phyloP scores from a whole-genome alignment of 2,329 filamentous ascomycete genomes.

The Cladosporium colombiae region DNA sequence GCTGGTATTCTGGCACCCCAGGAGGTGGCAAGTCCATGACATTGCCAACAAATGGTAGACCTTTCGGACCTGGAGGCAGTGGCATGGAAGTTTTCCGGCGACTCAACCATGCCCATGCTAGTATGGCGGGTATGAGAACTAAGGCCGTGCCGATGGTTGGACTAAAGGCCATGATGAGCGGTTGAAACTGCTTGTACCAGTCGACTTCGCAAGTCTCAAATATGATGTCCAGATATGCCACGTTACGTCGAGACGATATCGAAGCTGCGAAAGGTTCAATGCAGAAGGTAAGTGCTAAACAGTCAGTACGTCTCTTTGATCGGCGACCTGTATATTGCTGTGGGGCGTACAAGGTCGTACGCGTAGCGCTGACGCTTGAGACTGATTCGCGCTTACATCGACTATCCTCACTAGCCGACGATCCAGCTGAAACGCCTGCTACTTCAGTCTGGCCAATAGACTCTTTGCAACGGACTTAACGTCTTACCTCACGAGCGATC shows the following conservation, averaged over 20 bases:
- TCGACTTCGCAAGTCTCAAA: neutral
- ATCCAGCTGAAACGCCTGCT: neutral
- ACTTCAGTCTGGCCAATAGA: neutral
- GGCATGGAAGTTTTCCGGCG: neutral
- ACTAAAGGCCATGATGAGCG: neutral
- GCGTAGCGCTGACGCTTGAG: neutral
- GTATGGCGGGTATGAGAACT: neutral
- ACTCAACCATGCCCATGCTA: neutral
- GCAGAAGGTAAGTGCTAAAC: neutral
- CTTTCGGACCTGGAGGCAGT: conserved; percentile 29
- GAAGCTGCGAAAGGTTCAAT: neutral
- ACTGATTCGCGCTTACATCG: neutral
- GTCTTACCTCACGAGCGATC: neutral
- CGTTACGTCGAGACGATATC: neutral
- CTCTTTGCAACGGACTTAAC: neutral
- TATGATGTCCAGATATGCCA: neutral
- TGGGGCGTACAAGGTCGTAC: neutral
- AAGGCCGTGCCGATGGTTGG: neutral
- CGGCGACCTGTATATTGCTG: neutral
- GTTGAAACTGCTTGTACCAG: neutral
- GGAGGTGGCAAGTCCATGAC: conserved; percentile 27
- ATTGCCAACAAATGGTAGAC: conserved; percentile 30
- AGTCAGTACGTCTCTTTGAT: neutral
- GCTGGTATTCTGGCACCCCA: conserved; percentile 40
- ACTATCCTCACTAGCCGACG: neutral